Base-by-base conservation (phyloP, 192 early-diverging fungal species). In the Podila epigama region DNA sequence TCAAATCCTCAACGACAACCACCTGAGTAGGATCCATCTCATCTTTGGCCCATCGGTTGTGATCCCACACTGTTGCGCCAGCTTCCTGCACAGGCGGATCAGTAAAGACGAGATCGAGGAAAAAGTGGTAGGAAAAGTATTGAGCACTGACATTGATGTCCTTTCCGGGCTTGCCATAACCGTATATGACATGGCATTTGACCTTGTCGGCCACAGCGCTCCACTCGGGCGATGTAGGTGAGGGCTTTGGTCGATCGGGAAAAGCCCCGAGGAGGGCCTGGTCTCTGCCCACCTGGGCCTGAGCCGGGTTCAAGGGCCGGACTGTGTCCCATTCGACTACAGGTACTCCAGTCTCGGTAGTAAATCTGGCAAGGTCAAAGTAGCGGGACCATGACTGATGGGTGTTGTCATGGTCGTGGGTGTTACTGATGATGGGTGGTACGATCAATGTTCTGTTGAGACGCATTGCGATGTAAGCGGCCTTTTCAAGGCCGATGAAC, bases 371-470 rank as follows among this genome's bases (percentile, higher is more conserved):
- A 3, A 77, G 28, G n/a, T 77, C 60, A 27, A 77, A 51, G 41
- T 44, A 68, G 9, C 60, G 44, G 11, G 73, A 68, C 73, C 73
- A 77, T 6, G 29, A 48, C 25, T 77, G 73, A 27, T 77, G 65
- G 1, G 73, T 68, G 40, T 77, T 77, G 12, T 77, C 55, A 36
- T 68, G 60, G 33, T 68, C 66, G 25, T 77, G 73, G 1, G 59
- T 32, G n/a, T 68, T 77, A 60, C 65, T 61, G 42, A 68, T 68
- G 55, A 77, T 68, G 55, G 73, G 73, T 15, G 73, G 73, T 27
- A 77, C 20, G 51, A 77, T 42, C 13, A 77, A 27, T 6, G 66
- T 68, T 1, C 73, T 36, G 66, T 77, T 68, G 5, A 77, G 66
- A 18, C 63, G 39, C n/a, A 44, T 16, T n/a, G 73, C 66, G 10